phyloP scores from a whole-genome alignment of 495 filamentous ascomycete species.

The Penicillium tannophilum region DNA sequence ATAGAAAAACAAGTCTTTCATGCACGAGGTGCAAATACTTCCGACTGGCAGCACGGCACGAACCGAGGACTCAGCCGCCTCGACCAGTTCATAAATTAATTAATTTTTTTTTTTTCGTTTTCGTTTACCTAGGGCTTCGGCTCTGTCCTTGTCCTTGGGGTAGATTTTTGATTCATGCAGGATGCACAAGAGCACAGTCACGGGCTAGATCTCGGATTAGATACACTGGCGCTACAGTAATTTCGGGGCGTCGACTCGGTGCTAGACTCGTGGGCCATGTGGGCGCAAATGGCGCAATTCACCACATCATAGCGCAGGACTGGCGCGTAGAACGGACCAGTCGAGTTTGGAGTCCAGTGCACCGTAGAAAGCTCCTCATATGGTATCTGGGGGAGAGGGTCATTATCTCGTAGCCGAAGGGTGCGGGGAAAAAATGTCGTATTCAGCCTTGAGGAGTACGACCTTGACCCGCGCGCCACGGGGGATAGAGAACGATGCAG shows the following conservation, averaged over 20 bases:
- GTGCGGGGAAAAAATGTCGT: conserved; percentile 19
- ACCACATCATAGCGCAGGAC: conserved; percentile 2
- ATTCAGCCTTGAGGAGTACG: not conserved
- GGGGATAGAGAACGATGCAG: not conserved
- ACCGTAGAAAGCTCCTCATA: not conserved
- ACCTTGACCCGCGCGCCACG: conserved; percentile 16
- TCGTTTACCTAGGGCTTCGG: too few relatives aligned
- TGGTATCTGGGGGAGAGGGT: not conserved
- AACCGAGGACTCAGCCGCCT: conserved; percentile 19
- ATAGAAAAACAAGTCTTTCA: not conserved
- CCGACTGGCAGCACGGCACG: conserved; percentile 17
- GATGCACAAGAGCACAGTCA: not conserved
- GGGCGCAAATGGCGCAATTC: conserved; percentile 8
- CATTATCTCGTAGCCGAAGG: conserved; percentile 22
- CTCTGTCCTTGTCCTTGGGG: too few relatives aligned
- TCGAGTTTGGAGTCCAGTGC: not conserved
- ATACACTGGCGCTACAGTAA: conserved; percentile 2
- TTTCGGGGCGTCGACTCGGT: not conserved
- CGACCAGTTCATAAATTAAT: conserved; percentile 6
- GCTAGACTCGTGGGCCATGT: not conserved
- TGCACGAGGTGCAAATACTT: not conserved
- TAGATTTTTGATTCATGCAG: not conserved
- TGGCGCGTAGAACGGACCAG: not conserved
- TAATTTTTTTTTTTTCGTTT: not conserved
- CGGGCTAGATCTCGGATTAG: too few relatives aligned